Conservation (phyloP, 257 asterid species). For the Primulina tabacum region DNA sequence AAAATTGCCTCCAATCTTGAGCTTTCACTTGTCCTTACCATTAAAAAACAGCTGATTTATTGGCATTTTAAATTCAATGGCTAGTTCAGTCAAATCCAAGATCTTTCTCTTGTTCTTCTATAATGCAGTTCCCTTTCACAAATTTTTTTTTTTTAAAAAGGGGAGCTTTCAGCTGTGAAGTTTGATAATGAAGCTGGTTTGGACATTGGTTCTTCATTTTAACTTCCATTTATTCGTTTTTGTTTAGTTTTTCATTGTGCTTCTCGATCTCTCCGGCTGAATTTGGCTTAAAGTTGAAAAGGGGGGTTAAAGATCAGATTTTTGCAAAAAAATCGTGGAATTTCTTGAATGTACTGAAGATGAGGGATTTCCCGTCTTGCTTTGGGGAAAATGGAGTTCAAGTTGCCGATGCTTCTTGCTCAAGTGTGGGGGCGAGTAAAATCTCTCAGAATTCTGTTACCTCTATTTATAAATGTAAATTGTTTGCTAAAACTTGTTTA, state of each 20-base stretch:
- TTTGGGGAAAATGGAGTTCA: conserved; percentile 52
- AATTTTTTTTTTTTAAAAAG: no score
- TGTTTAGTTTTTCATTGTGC: neutral
- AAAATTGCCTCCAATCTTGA: neutral
- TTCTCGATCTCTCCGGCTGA: neutral
- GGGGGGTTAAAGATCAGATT: neutral
- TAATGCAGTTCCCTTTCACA: neutral
- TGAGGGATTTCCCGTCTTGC: conserved; percentile 53
- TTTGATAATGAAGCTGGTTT: neutral
- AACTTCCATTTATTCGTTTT: neutral
- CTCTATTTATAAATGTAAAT: conserved; percentile 32
- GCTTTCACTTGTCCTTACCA: neutral
- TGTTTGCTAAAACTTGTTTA: conserved; percentile 40
- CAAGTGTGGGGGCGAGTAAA: conserved; percentile 13
- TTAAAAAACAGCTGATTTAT: neutral
- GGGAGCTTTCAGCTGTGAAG: neutral
- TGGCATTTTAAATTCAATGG: neutral
- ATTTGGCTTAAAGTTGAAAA: neutral
- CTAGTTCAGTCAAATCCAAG: neutral
- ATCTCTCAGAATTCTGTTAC: conserved; percentile 36
- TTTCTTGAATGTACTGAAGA: conserved; percentile 5
- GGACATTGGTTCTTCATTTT: neutral
- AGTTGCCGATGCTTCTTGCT: conserved; percentile 37
- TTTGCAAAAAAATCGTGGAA: neutral
- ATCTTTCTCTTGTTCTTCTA: neutral